phyloP scores from a whole-genome alignment of 805 yeast genomes.

The Metschnikowia kunwiensis region DNA sequence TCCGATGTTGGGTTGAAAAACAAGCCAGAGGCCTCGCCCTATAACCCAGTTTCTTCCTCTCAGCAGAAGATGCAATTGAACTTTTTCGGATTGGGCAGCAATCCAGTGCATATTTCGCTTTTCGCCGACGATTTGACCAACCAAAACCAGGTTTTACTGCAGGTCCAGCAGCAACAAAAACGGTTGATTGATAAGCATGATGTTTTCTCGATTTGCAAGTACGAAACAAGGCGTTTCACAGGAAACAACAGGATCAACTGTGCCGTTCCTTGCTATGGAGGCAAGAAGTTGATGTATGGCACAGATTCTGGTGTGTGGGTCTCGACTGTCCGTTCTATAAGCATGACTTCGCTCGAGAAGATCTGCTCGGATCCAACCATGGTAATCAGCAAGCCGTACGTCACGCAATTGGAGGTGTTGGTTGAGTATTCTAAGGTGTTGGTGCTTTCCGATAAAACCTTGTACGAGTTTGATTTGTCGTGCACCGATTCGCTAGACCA shows the following conservation, averaged over 20 bases:
- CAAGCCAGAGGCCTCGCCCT: slow-evolving; percentile 26
- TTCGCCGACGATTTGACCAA: slow-evolving; percentile 55
- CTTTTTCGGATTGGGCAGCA: slow-evolving; percentile 51
- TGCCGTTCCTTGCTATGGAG: slow-evolving; percentile 92
- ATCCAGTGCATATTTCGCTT: slow-evolving; percentile 52
- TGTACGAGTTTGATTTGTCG: slow-evolving; percentile 70
- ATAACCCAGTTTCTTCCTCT: slow-evolving; percentile 25
- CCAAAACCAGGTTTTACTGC: slow-evolving; percentile 77
- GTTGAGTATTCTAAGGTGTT: slow-evolving; percentile 86
- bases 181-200: slow-evolving; percentile 69
- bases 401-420: slow-evolving; percentile 84
- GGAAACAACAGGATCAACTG: slow-evolving; percentile 78
- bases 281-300: slow-evolving; percentile 84
- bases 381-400: slow-evolving; percentile 69
- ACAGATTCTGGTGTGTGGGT: slow-evolving; percentile 89
- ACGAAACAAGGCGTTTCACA: slow-evolving; percentile 73
- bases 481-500: slow-evolving; percentile 49
- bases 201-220: slow-evolving; percentile 72
- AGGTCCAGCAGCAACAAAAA: slow-evolving; percentile 75
- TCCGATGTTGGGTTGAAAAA: slow-evolving; percentile 34
- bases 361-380: slow-evolving; percentile 70
- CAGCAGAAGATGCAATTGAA: slow-evolving; percentile 46
- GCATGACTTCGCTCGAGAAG: slow-evolving; percentile 46
- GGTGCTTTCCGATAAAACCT: slow-evolving; percentile 75
- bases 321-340: slow-evolving; percentile 61